phyloP scores from a whole-genome alignment of 2,329 filamentous ascomycete species.

The Elsinoe perseae region DNA sequence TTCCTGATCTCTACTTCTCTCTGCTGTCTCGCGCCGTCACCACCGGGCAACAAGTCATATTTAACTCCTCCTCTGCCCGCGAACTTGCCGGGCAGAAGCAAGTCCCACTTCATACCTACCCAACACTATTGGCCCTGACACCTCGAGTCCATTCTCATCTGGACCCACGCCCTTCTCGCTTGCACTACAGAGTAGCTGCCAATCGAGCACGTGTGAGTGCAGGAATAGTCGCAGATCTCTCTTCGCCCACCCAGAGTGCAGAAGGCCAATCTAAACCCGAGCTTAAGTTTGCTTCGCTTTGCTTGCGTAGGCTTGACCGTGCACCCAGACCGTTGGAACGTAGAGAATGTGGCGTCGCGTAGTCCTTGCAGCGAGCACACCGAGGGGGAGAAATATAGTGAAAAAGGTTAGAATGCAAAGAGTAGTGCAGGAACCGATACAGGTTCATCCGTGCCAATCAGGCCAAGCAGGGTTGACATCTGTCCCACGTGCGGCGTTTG shows the following conservation, averaged over 20 bases:
- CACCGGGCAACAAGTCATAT: slow-evolving; percentile 6
- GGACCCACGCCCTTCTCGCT: neutral
- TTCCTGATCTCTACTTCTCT: neutral
- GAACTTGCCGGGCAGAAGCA: neutral
- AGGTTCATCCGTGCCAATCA: too few species aligned
- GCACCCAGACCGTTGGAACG: neutral
- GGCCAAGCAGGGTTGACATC: neutral
- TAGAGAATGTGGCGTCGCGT: neutral
- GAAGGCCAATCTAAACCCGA: neutral
- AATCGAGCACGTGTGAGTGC: neutral
- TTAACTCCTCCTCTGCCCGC: slow-evolving; percentile 3
- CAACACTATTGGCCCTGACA: neutral
- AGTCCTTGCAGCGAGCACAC: neutral
- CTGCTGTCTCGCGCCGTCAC: neutral
- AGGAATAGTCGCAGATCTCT: neutral
- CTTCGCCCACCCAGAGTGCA: neutral
- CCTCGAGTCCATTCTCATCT: neutral
- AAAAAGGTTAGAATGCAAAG: neutral
- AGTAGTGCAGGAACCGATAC: neutral
- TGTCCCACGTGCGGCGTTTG: slow-evolving; percentile 1
- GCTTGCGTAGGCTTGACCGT: neutral
- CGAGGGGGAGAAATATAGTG: neutral
- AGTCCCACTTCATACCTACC: slow-evolving; percentile 7
- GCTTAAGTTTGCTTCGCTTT: slow-evolving; percentile 2
- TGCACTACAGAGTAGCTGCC: neutral